These are phyloP conservation scores for Stachybotrys chlorohalonatus DNA, from an alignment of 2,329 filamentous ascomycete species.

Conservation along the genomic window DNA sequence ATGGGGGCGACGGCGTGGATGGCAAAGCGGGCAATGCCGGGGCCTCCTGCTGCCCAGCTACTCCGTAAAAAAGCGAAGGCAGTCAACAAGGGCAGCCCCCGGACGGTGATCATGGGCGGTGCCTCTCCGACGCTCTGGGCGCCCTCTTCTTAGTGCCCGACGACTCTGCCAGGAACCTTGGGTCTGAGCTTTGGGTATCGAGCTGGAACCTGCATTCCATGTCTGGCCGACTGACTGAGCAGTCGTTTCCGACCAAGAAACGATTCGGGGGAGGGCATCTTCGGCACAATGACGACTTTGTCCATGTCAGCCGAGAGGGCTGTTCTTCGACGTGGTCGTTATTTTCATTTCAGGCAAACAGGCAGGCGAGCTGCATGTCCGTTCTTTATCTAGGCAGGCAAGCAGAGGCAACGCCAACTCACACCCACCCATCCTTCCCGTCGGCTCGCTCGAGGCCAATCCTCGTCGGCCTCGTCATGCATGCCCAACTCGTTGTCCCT, in stretches of 20 bases:
- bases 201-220: background rate
- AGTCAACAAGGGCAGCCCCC: background rate
- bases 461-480: background rate
- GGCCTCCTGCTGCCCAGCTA: background rate
- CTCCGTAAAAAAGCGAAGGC: background rate
- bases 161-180: background rate
- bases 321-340: background rate
- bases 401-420: background rate
- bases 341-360: background rate
- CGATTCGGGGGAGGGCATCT: background rate
- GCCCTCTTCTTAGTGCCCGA: background rate
- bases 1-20: background rate
- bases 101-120: background rate
- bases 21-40: background rate
- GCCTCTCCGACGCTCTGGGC: background rate
- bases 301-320: background rate
- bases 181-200: background rate
- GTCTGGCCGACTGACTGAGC: background rate
- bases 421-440: background rate
- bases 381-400: background rate
- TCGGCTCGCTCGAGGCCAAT: slow-evolving; percentile 1
- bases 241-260: background rate
- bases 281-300: background rate
- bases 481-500: background rate
- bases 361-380: background rate